phyloP scores from a whole-genome alignment of 495 filamentous ascomycete species.

The Neurospora sp. region DNA sequence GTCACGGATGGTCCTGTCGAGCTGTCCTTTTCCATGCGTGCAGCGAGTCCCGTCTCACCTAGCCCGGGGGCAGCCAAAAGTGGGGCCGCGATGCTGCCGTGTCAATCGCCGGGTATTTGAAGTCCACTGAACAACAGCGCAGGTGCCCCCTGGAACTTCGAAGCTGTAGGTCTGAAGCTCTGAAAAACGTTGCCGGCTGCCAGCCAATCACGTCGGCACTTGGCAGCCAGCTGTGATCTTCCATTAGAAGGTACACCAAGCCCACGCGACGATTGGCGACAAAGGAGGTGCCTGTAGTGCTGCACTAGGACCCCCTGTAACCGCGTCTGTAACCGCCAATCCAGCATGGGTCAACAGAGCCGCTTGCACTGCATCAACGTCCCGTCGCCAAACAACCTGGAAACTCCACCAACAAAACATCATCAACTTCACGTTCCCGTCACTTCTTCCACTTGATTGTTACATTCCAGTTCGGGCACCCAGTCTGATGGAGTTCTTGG shows the following conservation, averaged over 20 bases:
- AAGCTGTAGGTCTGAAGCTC: neutral
- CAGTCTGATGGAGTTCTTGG: constrained; percentile 4
- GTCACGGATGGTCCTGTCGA: neutral
- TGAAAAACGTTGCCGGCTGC: neutral
- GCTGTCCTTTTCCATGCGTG: neutral
- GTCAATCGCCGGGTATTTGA: neutral
- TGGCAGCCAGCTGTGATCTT: neutral
- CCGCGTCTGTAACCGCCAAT: neutral
- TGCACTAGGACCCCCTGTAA: neutral
- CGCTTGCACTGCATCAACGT: neutral
- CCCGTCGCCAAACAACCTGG: neutral
- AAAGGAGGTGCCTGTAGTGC: neutral
- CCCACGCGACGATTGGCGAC: neutral
- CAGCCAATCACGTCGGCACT: neutral
- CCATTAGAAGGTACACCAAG: neutral
- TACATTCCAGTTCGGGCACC: neutral
- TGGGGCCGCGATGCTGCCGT: neutral
- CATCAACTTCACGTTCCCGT: neutral
- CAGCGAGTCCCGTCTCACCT: neutral
- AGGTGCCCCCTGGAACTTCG: neutral
- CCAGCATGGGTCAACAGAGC: neutral
- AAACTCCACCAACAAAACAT: neutral
- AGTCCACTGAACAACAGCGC: neutral
- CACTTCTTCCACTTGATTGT: neutral
- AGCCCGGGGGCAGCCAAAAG: neutral